Evolutionary conservation across 257 asterid species (phyloP).

Genomic region (Nicotiana otophora): DNA sequence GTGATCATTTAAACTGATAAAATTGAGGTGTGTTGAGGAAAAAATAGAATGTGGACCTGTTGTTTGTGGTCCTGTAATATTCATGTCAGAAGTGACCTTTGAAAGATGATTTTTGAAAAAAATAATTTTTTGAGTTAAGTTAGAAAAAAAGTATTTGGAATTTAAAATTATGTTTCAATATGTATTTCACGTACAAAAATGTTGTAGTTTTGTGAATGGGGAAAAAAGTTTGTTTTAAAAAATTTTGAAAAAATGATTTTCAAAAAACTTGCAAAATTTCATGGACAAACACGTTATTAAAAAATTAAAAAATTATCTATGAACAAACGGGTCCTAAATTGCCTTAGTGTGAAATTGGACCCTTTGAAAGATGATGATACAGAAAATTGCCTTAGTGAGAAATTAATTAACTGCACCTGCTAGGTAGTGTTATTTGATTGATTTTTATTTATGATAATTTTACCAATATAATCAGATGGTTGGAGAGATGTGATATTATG

Average conservation of each 20-base stretch:
- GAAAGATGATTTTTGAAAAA: not conserved
- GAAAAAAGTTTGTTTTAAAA: too few species aligned
- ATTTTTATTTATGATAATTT: not conserved
- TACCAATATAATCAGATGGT: not conserved
- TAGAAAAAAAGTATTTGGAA: too few species aligned
- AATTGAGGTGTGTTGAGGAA: not conserved
- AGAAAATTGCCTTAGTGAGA: not conserved
- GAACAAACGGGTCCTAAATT: not conserved
- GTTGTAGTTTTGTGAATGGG: too few species aligned
- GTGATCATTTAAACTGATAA: not conserved
- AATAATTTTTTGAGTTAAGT: too few species aligned
- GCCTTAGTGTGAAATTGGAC: not conserved
- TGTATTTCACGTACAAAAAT: too few species aligned
- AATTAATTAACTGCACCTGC: not conserved
- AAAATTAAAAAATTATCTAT: too few species aligned
- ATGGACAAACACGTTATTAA: too few species aligned
- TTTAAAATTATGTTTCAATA: too few species aligned
- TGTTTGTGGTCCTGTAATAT: not conserved
- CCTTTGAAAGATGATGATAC: not conserved
- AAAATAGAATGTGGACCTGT: conserved; percentile 4
- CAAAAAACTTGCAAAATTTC: too few species aligned
- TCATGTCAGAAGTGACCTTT: not conserved
- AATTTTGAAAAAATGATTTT: too few species aligned
- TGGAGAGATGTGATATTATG: conserved; percentile 7
- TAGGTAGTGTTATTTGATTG: not conserved